phyloP scores from a whole-genome alignment of 139 green algal genomes.

The Coccomyxa sp. region DNA sequence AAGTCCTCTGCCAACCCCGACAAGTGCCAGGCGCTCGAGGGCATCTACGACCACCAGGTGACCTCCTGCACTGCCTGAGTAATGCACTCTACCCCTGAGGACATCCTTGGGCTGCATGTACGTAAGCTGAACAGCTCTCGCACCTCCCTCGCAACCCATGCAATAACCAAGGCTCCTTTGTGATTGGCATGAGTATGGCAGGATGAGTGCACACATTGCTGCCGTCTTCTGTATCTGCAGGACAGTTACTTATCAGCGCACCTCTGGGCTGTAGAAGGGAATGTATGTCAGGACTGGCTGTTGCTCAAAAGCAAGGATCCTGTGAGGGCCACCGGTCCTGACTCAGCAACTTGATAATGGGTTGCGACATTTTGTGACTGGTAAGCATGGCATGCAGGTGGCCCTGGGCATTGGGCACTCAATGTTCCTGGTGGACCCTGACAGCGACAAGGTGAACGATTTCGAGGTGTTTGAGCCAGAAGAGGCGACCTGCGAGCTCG shows the following conservation, averaged over 20 bases:
- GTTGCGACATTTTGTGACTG: neutral
- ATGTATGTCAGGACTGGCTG: too few species aligned
- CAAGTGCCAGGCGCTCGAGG: slow-evolving; percentile 70
- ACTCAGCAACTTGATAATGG: neutral
- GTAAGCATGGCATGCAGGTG: slow-evolving; percentile 36
- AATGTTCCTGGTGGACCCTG: slow-evolving; percentile 72
- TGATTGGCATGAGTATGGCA: too few species aligned
- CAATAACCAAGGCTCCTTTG: neutral
- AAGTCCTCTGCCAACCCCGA: slow-evolving; percentile 88
- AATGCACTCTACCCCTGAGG: neutral
- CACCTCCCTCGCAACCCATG: neutral
- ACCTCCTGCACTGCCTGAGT: neutral
- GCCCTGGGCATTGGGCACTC: slow-evolving; percentile 73
- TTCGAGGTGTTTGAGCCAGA: slow-evolving; percentile 27
- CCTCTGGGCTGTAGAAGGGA: too few species aligned
- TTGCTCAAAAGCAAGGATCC: neutral
- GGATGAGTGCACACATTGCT: too few species aligned
- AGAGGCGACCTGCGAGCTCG: neutral
- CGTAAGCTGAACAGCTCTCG: neutral
- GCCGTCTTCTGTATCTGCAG: too few species aligned
- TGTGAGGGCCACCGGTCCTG: neutral
- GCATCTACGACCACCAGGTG: slow-evolving; percentile 39
- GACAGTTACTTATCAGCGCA: too few species aligned
- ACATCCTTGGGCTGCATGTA: neutral
- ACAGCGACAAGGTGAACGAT: slow-evolving; percentile 19